Conservation (phyloP, 768 basidiomycete genomes). For the Candolleomyces eurysporus region DNA sequence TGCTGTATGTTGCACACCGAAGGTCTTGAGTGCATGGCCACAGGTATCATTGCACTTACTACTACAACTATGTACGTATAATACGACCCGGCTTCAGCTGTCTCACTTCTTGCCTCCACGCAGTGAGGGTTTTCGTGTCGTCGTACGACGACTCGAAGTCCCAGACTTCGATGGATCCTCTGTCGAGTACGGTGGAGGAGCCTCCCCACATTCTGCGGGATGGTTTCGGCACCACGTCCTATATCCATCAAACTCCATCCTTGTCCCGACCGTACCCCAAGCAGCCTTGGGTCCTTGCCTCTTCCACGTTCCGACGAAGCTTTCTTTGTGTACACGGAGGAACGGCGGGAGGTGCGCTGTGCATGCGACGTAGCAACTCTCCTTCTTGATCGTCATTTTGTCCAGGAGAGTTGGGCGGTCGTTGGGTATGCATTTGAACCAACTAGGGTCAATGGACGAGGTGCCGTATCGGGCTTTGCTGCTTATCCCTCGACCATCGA, state of each 20-base stretch:
- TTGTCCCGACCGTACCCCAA: background rate
- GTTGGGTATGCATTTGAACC: conserved; percentile 1
- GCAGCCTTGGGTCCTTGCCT: background rate
- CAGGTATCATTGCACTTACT: too few species aligned
- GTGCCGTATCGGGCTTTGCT: background rate
- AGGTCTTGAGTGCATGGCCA: too few species aligned
- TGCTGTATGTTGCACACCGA: too few species aligned
- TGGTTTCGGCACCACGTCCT: background rate
- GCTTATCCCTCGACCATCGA: too few species aligned
- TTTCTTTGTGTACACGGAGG: background rate
- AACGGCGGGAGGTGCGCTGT: background rate
- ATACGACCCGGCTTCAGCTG: too few species aligned
- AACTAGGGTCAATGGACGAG: background rate
- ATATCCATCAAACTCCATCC: background rate
- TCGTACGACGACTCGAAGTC: too few species aligned
- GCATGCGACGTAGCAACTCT: background rate
- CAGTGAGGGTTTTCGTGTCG: too few species aligned
- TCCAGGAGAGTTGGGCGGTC: background rate
- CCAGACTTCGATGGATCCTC: background rate
- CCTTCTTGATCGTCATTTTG: background rate
- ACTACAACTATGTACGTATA: too few species aligned
- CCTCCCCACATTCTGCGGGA: background rate
- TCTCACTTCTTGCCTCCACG: too few species aligned
- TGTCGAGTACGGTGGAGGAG: background rate
- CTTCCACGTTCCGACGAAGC: background rate